Base-by-base conservation (phyloP, 352 stramenopile genomes). In the Phytopythium ostracodes region DNA sequence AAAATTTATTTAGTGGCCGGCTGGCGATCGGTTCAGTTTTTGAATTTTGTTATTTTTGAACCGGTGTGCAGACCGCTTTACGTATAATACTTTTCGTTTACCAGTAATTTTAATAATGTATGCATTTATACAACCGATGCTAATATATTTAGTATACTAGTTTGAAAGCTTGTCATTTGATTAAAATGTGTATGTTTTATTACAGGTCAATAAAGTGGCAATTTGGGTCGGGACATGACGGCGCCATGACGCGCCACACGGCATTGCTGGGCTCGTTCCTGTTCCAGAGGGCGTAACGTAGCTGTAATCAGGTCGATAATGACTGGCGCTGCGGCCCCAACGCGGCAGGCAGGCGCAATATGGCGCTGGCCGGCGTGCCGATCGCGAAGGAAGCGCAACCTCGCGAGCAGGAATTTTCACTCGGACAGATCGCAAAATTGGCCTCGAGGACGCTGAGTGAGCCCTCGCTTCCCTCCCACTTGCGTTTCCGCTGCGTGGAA, bases 1-100 rank as follows among this genome's bases (percentile, higher is more conserved):
- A 59, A 59, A 54, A 59, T 36, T 49, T 59, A 59, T 59, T 59
- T 59, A 20, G 51, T 40, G 33, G 27, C 17, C 51, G 51, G 27
- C 51, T 57, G 33, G 18, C 33, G n/a, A 35, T 47, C 5, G 10
- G 22, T n/a, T 49, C 52, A 31, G 52, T 35, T 27, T n/a, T 44
- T 36, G 52, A 59, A 59, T 47, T 59, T 59, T 59, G 6, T 3
- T 25, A 31, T 14, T n/a, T 35, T 33, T 52, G 46, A 11, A 47
- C 42, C 42, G 6, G 3, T 20, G n/a, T 14, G 20, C 18, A 11
- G 20, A n/a, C 18, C 42, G 4, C 25, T 20, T 47, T 3, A 0
- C 18, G 11, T 47, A 25, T 47, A 38, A 15, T 38, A 38, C 6
- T 47, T 8, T 11, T 47, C 18, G 20, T 38, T 14, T 38, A 18